Evolutionary conservation across 1,139 yeast genomes (phyloP), one percentile per base, ranked within the genome.

Genomic region (Debaryomyces fabryi): DNA sequence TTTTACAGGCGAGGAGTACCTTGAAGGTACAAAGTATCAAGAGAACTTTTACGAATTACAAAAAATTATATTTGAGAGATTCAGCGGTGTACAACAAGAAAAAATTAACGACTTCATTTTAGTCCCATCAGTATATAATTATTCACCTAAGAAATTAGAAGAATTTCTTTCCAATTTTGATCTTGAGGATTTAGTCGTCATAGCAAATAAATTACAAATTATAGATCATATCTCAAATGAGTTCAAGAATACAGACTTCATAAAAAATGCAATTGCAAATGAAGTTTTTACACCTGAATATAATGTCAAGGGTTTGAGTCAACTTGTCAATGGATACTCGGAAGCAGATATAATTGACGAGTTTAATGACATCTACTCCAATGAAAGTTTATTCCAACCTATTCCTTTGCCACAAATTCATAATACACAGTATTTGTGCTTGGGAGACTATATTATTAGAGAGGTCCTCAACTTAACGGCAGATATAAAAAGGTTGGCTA

Each of bases 371-470:
- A 25, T 37, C 27, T 38, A 27, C 32, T 4, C 10, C 6, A 9
- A 6, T 5, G 15, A 13, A 3, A 20, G 16, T 6, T 4, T 27
- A 13, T 35, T 40, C 23, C 48, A 36, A 24, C 44, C 44, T 12
- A 12, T 12, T 18, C 48, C 48, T 12, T 33, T 38, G 10, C 42
- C 44, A 4, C 42, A 25, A 30, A 37, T 46, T 24, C 16, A 33
- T 9, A 33, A 39, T 29, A 12, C 21, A 6, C 69, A 64, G 38
- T 73, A 60, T 48, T 59, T 76, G 8, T 63, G 74, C 3, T 37
- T 64, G 6, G 51, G 62, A 4, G 81, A 76, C 51, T 62, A 68
- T 18, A 42, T 69, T 3, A 42, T 58, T 5, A 62, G 77, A 32
- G 32, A 30, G 6, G n/a, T 39, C n/a, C 13, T 32, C 8, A 23